Evolutionary conservation across 805 yeast genomes (phyloP), one percentile per base, ranked within the genome.

Genomic region (Barnettozyma botsteinii): DNA sequence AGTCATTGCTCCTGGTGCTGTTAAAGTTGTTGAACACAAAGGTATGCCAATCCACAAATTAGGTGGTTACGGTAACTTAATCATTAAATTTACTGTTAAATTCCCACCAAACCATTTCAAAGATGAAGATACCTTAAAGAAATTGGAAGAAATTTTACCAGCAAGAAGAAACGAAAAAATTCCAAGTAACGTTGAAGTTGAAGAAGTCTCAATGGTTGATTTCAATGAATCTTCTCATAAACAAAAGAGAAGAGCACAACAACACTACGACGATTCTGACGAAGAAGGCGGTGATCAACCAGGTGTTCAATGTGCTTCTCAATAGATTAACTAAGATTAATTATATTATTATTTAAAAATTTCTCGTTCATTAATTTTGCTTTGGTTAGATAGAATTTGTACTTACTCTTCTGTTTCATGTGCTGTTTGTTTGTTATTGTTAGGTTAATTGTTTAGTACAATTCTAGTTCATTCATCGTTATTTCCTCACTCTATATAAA

Each of bases 1-100:
- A 67, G 88, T 91, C 46, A 83, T 93, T 48, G 56, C 88, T 24
- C 97, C 98, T 37, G 95, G 85, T 49, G 61, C 70, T 31, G 69
- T 80, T 55, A 89, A 87, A 67, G 87, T 87, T 40, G 69, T 93
- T 48, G 87, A 83, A 53, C 86, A 81, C 56, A 89, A 91, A 66
- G 99, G 99, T 79, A 93, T 93, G 98, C 99, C 98, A 51, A 70
- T 91, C 50, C 81, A 73, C 67, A 80, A 93, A 67, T 81, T 76
- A 61, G 95, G 95, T 62, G 86, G 88, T 48, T 72, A 63, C 56
- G 99, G 99, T 66, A 79, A 87, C 68, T 73, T 93, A 69, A 78
- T 85, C 56, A 69, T 93, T 53, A 81, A 85, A 60, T 93, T 93
- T 67, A 79, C 78, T 50, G 75, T 93, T 56, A 87, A 84, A 60